Evolutionary conservation across 1,284 basidiomycete species (phyloP).

Genomic region (Cryptococcus floricola): DNA sequence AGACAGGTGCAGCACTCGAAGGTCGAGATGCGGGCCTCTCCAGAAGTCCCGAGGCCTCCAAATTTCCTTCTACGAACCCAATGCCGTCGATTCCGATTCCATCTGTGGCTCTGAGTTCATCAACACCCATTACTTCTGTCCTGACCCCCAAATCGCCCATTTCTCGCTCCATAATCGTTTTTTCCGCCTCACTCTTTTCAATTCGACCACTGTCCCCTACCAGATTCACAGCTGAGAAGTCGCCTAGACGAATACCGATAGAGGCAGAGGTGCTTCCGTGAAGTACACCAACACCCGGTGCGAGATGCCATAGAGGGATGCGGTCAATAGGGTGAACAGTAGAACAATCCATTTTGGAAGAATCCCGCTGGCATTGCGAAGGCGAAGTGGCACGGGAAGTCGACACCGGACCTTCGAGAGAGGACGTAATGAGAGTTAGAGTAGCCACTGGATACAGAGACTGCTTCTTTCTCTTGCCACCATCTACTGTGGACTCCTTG

Average conservation of each 20-base stretch:
- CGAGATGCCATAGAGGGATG: slow-evolving; percentile 37
- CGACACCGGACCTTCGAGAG: neutral
- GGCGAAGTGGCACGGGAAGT: neutral
- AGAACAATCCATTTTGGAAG: neutral
- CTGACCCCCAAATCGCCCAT: slow-evolving; percentile 8
- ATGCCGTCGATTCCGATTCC: neutral
- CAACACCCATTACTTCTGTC: slow-evolving; percentile 1
- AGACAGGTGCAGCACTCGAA: slow-evolving; percentile 4
- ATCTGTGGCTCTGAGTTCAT: neutral
- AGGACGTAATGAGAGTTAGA: slow-evolving; percentile 21
- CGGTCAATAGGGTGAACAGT: slow-evolving; percentile 12
- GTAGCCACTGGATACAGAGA: slow-evolving; percentile 22
- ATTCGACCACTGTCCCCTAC: slow-evolving; percentile 3
- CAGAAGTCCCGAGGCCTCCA: neutral
- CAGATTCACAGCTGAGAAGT: slow-evolving; percentile 36
- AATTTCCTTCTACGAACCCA: neutral
- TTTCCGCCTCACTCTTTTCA: neutral
- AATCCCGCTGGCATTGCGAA: neutral
- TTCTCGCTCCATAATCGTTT: slow-evolving; percentile 1
- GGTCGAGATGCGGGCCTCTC: slow-evolving; percentile 14
- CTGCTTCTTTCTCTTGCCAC: neutral
- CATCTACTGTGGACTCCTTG: neutral
- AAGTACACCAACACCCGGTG: slow-evolving; percentile 30
- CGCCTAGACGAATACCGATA: slow-evolving; percentile 29
- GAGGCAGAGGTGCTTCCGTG: slow-evolving; percentile 30